These are phyloP conservation scores for Malassezia restricta DNA, from an alignment of 1,284 basidiomycete genomes.

Conservation along the genomic window DNA sequence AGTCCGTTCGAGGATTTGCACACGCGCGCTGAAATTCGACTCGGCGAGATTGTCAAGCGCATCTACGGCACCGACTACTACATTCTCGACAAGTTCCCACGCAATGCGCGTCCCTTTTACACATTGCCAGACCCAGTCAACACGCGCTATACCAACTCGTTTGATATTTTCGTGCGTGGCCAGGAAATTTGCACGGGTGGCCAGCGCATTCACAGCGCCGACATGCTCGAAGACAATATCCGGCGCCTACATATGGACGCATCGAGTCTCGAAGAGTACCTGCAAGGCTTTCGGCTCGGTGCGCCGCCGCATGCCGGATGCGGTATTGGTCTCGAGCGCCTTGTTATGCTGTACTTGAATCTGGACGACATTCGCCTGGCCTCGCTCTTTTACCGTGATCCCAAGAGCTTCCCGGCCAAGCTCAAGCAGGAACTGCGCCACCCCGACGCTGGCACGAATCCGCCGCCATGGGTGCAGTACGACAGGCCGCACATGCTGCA, in stretches of 20 bases:
- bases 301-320: constrained; percentile 43
- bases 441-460: constrained; percentile 36
- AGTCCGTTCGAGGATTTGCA: constrained; percentile 32
- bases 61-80: constrained; percentile 77
- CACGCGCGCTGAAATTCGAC: constrained; percentile 80
- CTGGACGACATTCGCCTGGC: constrained; percentile 41
- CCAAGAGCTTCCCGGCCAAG: constrained; percentile 30
- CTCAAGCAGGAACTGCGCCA: constrained; percentile 27
- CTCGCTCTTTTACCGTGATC: constrained; percentile 43
- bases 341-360: constrained; percentile 44
- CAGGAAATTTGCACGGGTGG: constrained; percentile 46
- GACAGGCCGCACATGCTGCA: constrained; percentile 26
- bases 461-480: constrained; percentile 28
- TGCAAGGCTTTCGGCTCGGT: constrained; percentile 42
- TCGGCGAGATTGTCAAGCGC: constrained; percentile 73
- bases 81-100: constrained; percentile 47
- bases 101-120: constrained; percentile 87
- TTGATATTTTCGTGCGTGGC: constrained; percentile 42
- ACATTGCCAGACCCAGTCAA: constrained; percentile 51
- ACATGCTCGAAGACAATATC: constrained; percentile 34
- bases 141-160: constrained; percentile 35
- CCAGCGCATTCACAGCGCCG: constrained; percentile 39
- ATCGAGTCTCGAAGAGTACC: constrained; percentile 35
- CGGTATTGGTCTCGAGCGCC: constrained; percentile 42
- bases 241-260: constrained; percentile 25